These are phyloP conservation scores for Setomelanomma holmii DNA, from an alignment of 2,329 filamentous ascomycete genomes.

Conservation along the genomic window DNA sequence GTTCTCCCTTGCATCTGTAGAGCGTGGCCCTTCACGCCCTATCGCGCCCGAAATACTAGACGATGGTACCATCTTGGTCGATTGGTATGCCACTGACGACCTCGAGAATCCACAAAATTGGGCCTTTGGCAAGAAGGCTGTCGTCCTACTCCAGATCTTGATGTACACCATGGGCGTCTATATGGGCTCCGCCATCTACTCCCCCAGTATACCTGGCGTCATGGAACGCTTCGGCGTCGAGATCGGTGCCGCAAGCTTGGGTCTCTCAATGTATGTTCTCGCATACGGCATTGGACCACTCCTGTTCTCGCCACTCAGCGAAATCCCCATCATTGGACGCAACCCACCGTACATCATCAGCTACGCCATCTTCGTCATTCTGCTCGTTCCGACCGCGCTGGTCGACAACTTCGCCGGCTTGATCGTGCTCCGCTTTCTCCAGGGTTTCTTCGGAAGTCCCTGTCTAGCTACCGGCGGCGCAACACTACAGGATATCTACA, in stretches of 20 bases:
- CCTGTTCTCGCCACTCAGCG: conserved; percentile 70
- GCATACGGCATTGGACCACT: conserved; percentile 69
- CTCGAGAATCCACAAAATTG: conserved; percentile 52
- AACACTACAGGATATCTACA: conserved; percentile 49
- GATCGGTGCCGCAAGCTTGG: conserved; percentile 61
- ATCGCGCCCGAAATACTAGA: conserved; percentile 44
- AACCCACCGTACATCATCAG: conserved; percentile 73
- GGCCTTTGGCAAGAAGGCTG: conserved; percentile 41
- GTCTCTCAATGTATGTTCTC: conserved; percentile 68
- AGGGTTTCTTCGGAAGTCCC: conserved; percentile 50
- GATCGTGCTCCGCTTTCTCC: conserved; percentile 59
- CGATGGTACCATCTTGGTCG: conserved; percentile 50
- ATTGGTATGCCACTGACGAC: conserved; percentile 54
- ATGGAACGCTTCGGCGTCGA: conserved; percentile 62
- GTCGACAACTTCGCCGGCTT: conserved; percentile 69
- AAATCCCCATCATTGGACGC: conserved; percentile 71
- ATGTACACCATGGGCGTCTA: conserved; percentile 70
- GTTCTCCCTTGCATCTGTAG: conserved; percentile 44
- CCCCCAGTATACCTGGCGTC: conserved; percentile 54
- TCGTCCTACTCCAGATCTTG: conserved; percentile 52
- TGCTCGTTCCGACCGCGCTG: conserved; percentile 70
- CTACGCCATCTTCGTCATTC: conserved; percentile 72
- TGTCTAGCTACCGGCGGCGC: conserved; percentile 50
- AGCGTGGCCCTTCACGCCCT: conserved; percentile 44
- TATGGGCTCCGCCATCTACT: conserved; percentile 61